Base-by-base conservation (phyloP, 768 basidiomycete genomes). In the Auriscalpium orientale region DNA sequence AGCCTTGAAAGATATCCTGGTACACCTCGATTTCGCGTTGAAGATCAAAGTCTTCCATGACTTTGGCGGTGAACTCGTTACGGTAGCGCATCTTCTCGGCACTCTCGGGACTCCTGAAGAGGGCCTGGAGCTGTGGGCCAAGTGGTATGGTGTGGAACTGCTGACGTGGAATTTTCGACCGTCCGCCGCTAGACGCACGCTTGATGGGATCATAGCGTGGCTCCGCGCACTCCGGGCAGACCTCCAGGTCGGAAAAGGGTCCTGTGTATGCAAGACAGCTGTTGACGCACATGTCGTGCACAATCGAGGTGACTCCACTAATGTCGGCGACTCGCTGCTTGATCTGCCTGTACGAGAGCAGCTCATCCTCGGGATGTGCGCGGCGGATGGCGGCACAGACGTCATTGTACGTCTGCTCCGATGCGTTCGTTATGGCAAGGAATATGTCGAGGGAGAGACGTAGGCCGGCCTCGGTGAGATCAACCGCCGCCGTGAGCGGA, bases 261-360 rank as follows among this genome's bases (percentile, higher is more conserved):
- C 64, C 61, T 6, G 61, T 65, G 43, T 59, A 65, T 15, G 45
- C 61, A 15, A 57, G 10, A 45, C 58, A 65, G 11, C 58, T 54
- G 15, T 64, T 61, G 6, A 57, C 40, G 40, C 61, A 62, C 57
- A 58, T 58, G n/a, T 58, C 46, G 21, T 54, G 35, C 15, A 40
- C 36, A 7, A 47, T 48, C 16, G 57, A 12, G 20, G 28, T 11
- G 2, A 60, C 47, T 5, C 58, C 61, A 11, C 36, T 49, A 8
- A 58, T 43, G 1, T 56, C 49, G 13, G 50, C 13, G 44, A 63
- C 49, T 22, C 44, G 53, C 8, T 9, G 3, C 18, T 49, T 51
- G 28, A 22, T 46, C 54, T 16, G 28, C 1, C 20, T 21, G n/a
- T 13, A 36, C 5, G 49, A 50, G 34, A 50, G 49, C 33, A 50